Conservation (phyloP, 1,284 basidiomycete species). For the Puccinia horiana region DNA sequence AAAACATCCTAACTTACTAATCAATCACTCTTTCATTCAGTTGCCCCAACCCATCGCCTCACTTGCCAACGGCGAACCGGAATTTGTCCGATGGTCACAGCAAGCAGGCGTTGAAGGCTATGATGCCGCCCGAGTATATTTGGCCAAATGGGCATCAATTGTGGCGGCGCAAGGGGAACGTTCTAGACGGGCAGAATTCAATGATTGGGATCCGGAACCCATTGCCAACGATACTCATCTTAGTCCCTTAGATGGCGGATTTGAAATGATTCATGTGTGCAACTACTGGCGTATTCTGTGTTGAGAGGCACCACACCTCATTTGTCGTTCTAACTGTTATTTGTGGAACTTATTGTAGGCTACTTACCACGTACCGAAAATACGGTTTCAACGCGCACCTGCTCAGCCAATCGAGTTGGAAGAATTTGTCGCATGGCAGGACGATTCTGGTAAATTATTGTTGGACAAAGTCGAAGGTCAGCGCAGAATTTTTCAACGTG, state of each 20-base stretch:
- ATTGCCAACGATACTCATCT: background rate
- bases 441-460: conserved; percentile 68
- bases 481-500: conserved; percentile 71
- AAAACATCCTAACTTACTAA: background rate
- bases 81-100: conserved; percentile 51
- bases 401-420: conserved; percentile 70
- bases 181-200: conserved; percentile 50
- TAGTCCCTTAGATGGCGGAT: conserved; percentile 21
- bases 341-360: conserved; percentile 62
- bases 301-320: background rate
- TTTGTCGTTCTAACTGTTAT: conserved; percentile 45
- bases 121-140: conserved; percentile 90
- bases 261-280: conserved; percentile 43
- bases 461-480: conserved; percentile 70
- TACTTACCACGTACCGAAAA: conserved; percentile 72
- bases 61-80: conserved; percentile 45
- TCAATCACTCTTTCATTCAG: conserved; percentile 3
- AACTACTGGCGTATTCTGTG: background rate
- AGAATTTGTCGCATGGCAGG: conserved; percentile 73
- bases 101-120: conserved; percentile 62
- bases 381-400: conserved; percentile 69
- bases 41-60: conserved; percentile 43
- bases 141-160: conserved; percentile 92
- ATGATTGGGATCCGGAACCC: conserved; percentile 44
- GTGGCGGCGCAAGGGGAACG: conserved; percentile 65